Percentiles rank a stretch among this genome's conserved stretches.
phyloP scores from a whole-genome alignment of 2,329 filamentous ascomycete species.

The Pseudogymnoascus sp. region DNA sequence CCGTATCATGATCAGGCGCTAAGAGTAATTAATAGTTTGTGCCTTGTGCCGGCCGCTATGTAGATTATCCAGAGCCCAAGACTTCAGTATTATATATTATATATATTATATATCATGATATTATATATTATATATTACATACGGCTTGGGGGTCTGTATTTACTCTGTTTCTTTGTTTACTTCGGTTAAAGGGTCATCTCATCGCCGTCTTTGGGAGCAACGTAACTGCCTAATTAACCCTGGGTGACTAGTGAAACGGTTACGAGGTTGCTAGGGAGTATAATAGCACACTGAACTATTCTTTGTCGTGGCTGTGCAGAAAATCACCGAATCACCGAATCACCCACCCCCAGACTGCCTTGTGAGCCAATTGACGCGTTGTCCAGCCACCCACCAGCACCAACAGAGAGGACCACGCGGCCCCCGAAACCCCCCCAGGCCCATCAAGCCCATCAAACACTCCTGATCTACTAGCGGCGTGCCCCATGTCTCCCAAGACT shows the following conservation, averaged over 20 bases:
- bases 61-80: too few relatives aligned
- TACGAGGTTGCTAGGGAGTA: not conserved
- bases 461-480: not conserved
- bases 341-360: not conserved
- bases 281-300: too few relatives aligned
- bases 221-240: too few relatives aligned
- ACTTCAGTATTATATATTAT: not conserved
- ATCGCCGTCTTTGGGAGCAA: too few relatives aligned
- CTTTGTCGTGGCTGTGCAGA: not conserved
- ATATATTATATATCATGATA: not conserved
- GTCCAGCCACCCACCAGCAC: too few relatives aligned
- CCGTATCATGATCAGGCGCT: not conserved
- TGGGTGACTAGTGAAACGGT: not conserved
- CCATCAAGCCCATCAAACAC: not conserved
- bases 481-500: not conserved
- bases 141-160: too few relatives aligned
- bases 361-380: not conserved
- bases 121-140: not conserved
- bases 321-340: not conserved
- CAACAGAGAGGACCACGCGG: too few relatives aligned
- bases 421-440: not conserved
- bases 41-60: not conserved
- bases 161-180: too few relatives aligned
- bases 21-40: not conserved
- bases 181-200: too few relatives aligned